phyloP scores from a whole-genome alignment of 2,329 filamentous ascomycete genomes.

The Canariomyces notabilis region DNA sequence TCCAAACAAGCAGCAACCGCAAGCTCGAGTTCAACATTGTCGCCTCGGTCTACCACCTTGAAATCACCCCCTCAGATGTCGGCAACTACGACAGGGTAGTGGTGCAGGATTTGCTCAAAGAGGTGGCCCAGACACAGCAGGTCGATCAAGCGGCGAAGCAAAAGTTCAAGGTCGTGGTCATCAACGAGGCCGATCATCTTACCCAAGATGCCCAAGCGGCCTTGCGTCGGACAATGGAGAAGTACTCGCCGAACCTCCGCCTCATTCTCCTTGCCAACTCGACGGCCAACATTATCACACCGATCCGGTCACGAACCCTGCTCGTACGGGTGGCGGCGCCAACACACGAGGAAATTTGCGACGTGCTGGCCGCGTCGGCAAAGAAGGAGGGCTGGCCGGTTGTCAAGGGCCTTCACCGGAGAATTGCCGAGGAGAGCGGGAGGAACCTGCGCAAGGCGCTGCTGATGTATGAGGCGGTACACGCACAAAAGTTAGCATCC shows the following conservation, averaged over 20 bases:
- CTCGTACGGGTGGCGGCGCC: slow-evolving; percentile 89
- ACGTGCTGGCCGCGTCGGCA: slow-evolving; percentile 63
- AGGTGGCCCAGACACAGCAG: slow-evolving; percentile 97
- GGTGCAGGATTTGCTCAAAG: slow-evolving; percentile 90
- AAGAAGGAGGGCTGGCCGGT: slow-evolving; percentile 81
- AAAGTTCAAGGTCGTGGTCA: slow-evolving; percentile 96
- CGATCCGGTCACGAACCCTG: slow-evolving; percentile 86
- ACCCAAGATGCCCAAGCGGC: slow-evolving; percentile 94
- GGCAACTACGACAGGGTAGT: slow-evolving; percentile 96
- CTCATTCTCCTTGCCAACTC: slow-evolving; percentile 91
- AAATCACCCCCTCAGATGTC: slow-evolving; percentile 96
- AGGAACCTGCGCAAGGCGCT: slow-evolving; percentile 85
- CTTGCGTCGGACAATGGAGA: slow-evolving; percentile 94
- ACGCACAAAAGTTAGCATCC: slow-evolving; percentile 81
- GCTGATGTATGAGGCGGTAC: slow-evolving; percentile 94
- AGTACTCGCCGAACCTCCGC: slow-evolving; percentile 92
- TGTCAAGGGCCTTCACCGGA: slow-evolving; percentile 68
- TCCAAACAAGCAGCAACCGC: slow-evolving; percentile 90
- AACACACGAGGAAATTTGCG: slow-evolving; percentile 76
- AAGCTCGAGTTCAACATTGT: slow-evolving; percentile 99
- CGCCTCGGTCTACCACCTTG: slow-evolving; percentile 92
- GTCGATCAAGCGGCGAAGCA: slow-evolving; percentile 90
- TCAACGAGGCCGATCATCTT: slow-evolving; percentile 96
- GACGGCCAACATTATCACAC: slow-evolving; percentile 98
- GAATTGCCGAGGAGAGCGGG: slow-evolving; percentile 85